A percentile compares a stretch with the other conserved stretches of the same genome.
Conservation (phyloP, 352 stramenopile species). For the Pythium chondricola region DNA sequence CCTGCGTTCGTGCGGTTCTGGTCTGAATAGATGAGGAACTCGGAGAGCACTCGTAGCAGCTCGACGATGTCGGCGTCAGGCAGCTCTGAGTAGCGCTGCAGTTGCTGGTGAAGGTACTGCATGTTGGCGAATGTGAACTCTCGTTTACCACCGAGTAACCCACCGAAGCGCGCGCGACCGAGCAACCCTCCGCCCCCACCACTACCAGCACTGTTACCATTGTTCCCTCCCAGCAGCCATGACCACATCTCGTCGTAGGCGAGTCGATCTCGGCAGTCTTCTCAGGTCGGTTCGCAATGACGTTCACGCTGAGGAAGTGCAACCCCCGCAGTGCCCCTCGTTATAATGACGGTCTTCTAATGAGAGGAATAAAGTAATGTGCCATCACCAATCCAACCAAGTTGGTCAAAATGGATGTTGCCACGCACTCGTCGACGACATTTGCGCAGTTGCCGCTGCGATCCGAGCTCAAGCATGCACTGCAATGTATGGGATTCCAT, state of each 20-base stretch:
- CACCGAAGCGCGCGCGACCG: slow-evolving; percentile 10
- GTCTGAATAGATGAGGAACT: slow-evolving; percentile 88
- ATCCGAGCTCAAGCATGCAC: slow-evolving; percentile 35
- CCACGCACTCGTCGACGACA: slow-evolving; percentile 11
- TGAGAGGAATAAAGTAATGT: no score
- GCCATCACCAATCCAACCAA: no score
- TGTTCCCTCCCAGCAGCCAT: slow-evolving; percentile 30
- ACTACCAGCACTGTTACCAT: slow-evolving; percentile 7
- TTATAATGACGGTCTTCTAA: no score
- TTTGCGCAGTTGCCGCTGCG: slow-evolving; percentile 64
- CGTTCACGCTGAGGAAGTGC: no score
- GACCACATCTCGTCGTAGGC: slow-evolving; percentile 25
- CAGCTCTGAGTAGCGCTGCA: slow-evolving; percentile 45
- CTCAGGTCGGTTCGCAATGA: no score
- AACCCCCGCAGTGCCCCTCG: no score
- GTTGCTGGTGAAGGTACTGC: slow-evolving; percentile 67
- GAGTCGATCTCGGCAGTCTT: neutral
- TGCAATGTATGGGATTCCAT: slow-evolving; percentile 49
- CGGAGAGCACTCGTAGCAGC: slow-evolving; percentile 67
- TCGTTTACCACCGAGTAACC: slow-evolving; percentile 18
- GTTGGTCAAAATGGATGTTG: neutral
- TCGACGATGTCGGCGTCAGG: slow-evolving; percentile 75
- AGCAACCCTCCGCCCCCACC: slow-evolving; percentile 18
- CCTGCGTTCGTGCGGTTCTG: slow-evolving; percentile 44
- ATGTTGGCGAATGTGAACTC: slow-evolving; percentile 70